Evolutionary conservation across 352 stramenopile species (phyloP), one percentile per base, ranked within the genome.

Genomic region (Globisporangium orthogonon): DNA sequence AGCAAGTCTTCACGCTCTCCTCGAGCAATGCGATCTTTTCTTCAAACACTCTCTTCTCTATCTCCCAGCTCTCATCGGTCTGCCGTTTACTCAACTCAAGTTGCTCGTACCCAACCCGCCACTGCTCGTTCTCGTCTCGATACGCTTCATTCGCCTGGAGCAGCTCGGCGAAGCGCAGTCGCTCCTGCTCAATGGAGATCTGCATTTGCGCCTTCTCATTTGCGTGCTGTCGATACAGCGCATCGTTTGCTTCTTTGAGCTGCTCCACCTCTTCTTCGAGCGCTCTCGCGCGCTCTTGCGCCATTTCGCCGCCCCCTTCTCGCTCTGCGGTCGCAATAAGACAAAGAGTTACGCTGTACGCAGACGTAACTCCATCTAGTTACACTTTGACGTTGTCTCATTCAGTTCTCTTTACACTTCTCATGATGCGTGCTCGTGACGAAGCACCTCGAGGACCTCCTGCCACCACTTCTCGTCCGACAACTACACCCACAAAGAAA

Each of bases 191-290:
- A 35, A 88, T 80, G 2, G 72, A 69, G 33, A 83, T 66, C 54
- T 92, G 82, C 76, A 90, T 90, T 56, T 87, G 76, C 30, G 76
- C 76, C 61, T 92, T 90, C 28, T 89, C 82, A 51, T 86, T 83
- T 4, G 78, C 77, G 53, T 84, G 79, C 46, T 88, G 75, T 46
- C 70, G 69, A 39, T 87, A 86, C 0, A 89, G 63, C 40, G 66
- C 59, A 41, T 90, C 83, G 61, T 86, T 83, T 14, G 69, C 73
- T 49, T 78, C 57, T 15, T 75, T 72, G 14, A 88, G 68, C 50
- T 74, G 66, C 7, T 68, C 66, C 14, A 86, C 62, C 53, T 90
- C 76, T 23, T 86, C 66, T 47, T 85, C 67, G n/a, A 74, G 64
- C 37, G 51, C 61, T 44, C 74, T 70, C 43, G 68, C 55, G 17